Conservation (phyloP, 73 alveolate species). For the Paramecium primaurelia region DNA sequence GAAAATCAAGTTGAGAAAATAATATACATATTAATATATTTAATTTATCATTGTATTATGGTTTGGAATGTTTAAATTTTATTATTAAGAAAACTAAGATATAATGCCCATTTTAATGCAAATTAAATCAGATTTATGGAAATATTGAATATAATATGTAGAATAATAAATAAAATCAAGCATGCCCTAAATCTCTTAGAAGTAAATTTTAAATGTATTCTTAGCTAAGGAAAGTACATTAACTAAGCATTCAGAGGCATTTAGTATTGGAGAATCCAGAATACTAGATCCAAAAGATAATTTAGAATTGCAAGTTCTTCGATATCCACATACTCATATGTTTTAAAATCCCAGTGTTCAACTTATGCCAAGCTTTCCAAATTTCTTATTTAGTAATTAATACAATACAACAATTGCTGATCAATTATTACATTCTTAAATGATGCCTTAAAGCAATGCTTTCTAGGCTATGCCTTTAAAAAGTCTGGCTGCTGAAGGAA, state of each 20-base stretch:
- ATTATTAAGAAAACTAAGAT: neutral
- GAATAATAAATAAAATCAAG: neutral
- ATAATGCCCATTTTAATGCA: neutral
- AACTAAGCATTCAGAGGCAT: neutral
- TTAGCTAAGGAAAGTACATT: neutral
- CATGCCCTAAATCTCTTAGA: neutral
- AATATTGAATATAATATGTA: conserved; percentile 7
- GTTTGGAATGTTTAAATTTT: neutral
- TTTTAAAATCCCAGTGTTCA: neutral
- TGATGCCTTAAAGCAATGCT: neutral
- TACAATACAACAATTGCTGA: neutral
- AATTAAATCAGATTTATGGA: neutral
- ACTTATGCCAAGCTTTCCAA: neutral
- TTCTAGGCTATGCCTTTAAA: neutral
- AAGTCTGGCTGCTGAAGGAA: neutral
- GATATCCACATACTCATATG: neutral
- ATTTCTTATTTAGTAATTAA: neutral
- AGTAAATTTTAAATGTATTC: neutral
- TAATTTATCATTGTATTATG: neutral
- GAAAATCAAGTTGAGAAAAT: neutral
- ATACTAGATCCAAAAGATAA: neutral
- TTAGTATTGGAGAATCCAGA: neutral
- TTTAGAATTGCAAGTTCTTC: neutral
- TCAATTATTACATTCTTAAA: neutral
- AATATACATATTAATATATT: neutral